Percentiles rank a stretch among this genome's conserved stretches.
Evolutionary conservation across 179 eudicot genomes (phyloP).

Genomic region (Sideroxylon spinosum): DNA sequence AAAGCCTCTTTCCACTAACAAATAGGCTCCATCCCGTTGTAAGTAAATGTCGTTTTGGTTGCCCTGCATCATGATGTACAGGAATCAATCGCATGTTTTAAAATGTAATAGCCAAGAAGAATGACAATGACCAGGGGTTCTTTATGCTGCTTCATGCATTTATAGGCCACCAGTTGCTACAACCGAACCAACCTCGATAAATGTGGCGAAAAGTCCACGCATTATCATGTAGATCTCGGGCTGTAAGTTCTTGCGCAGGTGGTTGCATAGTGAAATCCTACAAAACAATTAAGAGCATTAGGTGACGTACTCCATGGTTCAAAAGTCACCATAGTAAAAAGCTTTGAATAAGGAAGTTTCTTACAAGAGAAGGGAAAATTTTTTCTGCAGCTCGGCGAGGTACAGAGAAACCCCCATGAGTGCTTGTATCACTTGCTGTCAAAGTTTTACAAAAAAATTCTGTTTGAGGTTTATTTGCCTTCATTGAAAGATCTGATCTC

Average conservation of each 20-base stretch:
- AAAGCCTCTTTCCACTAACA: conserved; percentile 79
- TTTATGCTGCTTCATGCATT: not conserved
- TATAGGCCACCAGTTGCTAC: not conserved
- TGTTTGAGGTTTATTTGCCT: conserved; percentile 78
- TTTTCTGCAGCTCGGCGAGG: conserved; percentile 99
- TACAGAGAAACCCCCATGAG: conserved; percentile 98
- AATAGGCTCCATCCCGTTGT: conserved; percentile 97
- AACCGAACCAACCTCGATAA: conserved; percentile 66
- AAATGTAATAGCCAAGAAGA: not conserved
- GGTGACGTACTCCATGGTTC: conserved; percentile 18
- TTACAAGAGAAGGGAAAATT: conserved; percentile 88
- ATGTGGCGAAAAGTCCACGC: conserved; percentile 95
- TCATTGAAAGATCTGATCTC: conserved; percentile 81
- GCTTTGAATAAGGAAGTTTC: conserved; percentile 8
- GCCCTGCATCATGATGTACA: conserved; percentile 44
- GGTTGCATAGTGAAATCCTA: conserved; percentile 95
- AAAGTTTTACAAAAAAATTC: conserved; percentile 93
- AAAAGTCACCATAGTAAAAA: not conserved
- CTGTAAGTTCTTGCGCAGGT: conserved; percentile 92
- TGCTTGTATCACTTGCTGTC: conserved; percentile 98
- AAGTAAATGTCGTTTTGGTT: conserved; percentile 85
- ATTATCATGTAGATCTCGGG: conserved; percentile 88
- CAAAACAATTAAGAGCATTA: not conserved
- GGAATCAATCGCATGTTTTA: not conserved
- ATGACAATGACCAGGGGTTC: not conserved